phyloP scores from a whole-genome alignment of 139 green algal species.

The Coccomyxa sp. region DNA sequence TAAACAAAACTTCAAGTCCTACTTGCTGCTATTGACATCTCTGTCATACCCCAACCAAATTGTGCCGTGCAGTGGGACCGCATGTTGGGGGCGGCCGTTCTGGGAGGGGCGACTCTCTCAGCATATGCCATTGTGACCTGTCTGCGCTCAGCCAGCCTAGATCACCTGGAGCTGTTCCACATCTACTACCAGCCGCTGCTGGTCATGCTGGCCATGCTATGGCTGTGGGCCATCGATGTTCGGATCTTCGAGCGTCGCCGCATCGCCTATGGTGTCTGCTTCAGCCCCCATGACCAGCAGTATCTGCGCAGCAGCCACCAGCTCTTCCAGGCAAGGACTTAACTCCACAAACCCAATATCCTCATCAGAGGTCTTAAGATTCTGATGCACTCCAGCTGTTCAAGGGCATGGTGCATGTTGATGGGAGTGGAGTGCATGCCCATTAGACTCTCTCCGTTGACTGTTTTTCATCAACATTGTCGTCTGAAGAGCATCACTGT shows the following conservation, averaged over 20 bases:
- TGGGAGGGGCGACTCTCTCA: not conserved
- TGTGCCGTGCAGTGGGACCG: not conserved
- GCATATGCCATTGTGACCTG: not conserved
- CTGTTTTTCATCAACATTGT: no score
- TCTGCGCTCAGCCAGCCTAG: not conserved
- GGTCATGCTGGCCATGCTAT: conserved; percentile 65
- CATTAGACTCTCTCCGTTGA: no score
- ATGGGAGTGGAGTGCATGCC: no score
- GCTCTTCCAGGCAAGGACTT: conserved; percentile 29
- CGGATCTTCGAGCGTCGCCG: conserved; percentile 39
- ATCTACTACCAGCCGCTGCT: conserved; percentile 72
- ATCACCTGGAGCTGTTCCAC: conserved; percentile 30
- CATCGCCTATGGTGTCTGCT: conserved; percentile 69
- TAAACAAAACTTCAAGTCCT: not conserved
- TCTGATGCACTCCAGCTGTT: not conserved
- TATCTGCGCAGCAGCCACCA: conserved; percentile 36
- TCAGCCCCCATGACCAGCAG: conserved; percentile 48
- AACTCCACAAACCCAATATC: not conserved
- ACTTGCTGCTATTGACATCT: not conserved
- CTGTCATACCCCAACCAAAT: not conserved
- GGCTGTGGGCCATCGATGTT: conserved; percentile 67
- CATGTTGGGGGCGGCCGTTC: not conserved
- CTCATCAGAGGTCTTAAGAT: no score
- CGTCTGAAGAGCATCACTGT: no score
- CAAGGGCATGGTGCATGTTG: no score